Percentiles rank a stretch among this genome's conserved stretches.
These are phyloP conservation scores for Trametes pubescens DNA, from an alignment of 1,284 basidiomycete genomes.

Conservation along the genomic window DNA sequence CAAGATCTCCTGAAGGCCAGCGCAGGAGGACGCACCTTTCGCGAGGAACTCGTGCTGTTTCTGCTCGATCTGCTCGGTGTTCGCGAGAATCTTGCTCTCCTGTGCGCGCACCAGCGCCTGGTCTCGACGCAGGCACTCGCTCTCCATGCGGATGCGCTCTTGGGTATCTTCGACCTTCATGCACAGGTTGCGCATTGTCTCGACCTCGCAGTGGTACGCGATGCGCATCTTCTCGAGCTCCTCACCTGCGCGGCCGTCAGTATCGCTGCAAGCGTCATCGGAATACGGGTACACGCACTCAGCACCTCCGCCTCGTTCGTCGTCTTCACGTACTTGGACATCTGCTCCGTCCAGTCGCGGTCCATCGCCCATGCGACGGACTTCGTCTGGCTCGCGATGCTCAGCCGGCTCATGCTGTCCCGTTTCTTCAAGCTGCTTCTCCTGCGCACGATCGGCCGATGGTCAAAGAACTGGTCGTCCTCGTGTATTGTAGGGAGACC, in stretches of 20 bases:
- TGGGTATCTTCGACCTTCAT: constrained; percentile 62
- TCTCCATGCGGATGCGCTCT: constrained; percentile 60
- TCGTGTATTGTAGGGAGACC: constrained; percentile 45
- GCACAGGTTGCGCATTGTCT: constrained; percentile 62
- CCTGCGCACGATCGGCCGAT: constrained; percentile 52
- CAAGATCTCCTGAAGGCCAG: neutral
- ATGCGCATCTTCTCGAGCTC: constrained; percentile 65
- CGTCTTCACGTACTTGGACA: constrained; percentile 61
- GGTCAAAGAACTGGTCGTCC: constrained; percentile 33
- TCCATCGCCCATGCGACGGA: constrained; percentile 79
- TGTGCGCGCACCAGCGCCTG: constrained; percentile 63
- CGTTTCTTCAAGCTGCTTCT: constrained; percentile 69
- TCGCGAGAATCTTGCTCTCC: constrained; percentile 57
- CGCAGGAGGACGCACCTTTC: constrained; percentile 53
- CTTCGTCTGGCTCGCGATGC: constrained; percentile 64
- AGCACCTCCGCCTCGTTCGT: constrained; percentile 62
- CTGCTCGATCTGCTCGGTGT: constrained; percentile 62
- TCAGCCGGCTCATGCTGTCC: constrained; percentile 53
- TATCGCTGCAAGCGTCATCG: neutral
- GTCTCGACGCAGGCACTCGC: constrained; percentile 58
- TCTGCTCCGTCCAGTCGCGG: constrained; percentile 61
- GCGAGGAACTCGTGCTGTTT: constrained; percentile 63
- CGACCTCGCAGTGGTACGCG: constrained; percentile 66
- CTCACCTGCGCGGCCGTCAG: constrained; percentile 45
- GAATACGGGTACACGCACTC: constrained; percentile 48